phyloP scores from a whole-genome alignment of 768 basidiomycete species.

The Boletus insuetus region DNA sequence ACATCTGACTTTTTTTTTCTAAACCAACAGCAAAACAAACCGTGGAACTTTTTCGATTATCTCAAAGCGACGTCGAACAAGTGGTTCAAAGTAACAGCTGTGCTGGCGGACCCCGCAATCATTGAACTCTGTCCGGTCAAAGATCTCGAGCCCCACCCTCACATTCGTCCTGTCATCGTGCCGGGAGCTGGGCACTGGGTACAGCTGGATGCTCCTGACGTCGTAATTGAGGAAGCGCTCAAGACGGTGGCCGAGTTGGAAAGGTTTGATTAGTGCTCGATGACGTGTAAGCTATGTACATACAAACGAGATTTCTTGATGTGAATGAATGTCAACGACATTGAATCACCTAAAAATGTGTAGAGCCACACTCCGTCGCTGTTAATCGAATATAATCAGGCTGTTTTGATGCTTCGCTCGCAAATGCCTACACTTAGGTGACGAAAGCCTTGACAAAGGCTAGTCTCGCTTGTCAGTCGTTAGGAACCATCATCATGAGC shows the following conservation, averaged over 20 bases:
- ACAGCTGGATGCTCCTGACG: slow-evolving; percentile 21
- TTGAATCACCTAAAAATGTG: too few relatives aligned
- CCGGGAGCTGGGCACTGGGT: slow-evolving; percentile 22
- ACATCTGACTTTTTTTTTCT: background rate
- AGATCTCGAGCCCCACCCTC: slow-evolving; percentile 13
- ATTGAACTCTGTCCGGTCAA: background rate
- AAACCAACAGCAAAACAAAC: slow-evolving; percentile 8
- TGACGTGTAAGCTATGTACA: background rate
- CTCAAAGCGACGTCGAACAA: slow-evolving; percentile 1
- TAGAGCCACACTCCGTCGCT: too few relatives aligned
- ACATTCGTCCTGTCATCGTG: slow-evolving; percentile 8
- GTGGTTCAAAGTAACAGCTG: slow-evolving; percentile 11
- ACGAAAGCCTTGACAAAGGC: too few relatives aligned
- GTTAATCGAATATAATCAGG: too few relatives aligned
- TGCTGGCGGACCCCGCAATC: slow-evolving; percentile 19
- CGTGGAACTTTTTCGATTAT: slow-evolving; percentile 18
- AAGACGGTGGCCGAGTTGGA: slow-evolving; percentile 13
- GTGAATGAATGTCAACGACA: background rate
- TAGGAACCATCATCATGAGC: too few relatives aligned
- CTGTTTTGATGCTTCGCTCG: too few relatives aligned
- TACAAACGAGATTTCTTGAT: background rate
- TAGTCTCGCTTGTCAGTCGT: too few relatives aligned
- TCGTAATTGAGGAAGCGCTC: slow-evolving; percentile 18
- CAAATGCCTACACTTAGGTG: too few relatives aligned
- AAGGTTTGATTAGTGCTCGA: background rate